These are phyloP conservation scores for Aspergillus flavus DNA, from an alignment of 2,329 filamentous ascomycete species.

Conservation along the genomic window DNA sequence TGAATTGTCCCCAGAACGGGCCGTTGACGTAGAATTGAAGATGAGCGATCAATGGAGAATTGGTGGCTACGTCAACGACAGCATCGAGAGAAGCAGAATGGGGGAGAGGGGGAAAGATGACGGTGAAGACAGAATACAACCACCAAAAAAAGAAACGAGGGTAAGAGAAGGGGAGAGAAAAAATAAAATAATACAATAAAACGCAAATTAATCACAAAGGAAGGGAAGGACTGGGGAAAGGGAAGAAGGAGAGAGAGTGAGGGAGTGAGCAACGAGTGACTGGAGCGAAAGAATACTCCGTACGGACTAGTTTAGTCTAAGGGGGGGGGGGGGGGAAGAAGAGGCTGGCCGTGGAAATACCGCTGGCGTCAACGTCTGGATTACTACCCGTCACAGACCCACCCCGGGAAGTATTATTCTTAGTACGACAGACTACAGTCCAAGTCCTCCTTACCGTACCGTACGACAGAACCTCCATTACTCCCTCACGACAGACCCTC, in stretches of 20 bases:
- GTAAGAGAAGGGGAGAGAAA: background rate
- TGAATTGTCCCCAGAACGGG: slow-evolving; percentile 27
- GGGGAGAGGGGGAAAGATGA: slow-evolving; percentile 1
- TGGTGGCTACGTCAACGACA: slow-evolving; percentile 32
- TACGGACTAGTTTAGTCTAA: background rate
- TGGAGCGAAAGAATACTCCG: background rate
- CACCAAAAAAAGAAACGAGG: slow-evolving; percentile 1
- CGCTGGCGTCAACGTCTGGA: too few species aligned
- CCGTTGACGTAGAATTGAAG: slow-evolving; percentile 28
- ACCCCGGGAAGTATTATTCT: too few species aligned
- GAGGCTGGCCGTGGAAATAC: too few species aligned
- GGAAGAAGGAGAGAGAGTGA: background rate
- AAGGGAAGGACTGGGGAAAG: slow-evolving; percentile 7
- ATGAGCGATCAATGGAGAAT: slow-evolving; percentile 12
- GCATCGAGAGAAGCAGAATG: slow-evolving; percentile 23
- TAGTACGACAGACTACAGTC: too few species aligned
- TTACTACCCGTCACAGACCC: too few species aligned
- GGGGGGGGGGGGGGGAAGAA: background rate
- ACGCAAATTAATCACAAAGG: background rate
- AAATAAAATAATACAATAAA: slow-evolving; percentile 7
- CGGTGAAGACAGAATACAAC: background rate
- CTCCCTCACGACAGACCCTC: too few species aligned
- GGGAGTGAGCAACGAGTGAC: background rate
- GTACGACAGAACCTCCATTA: too few species aligned
- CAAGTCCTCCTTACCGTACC: too few species aligned